Evolutionary conservation across 352 stramenopile species (phyloP).

Genomic region (Pythium sp.): DNA sequence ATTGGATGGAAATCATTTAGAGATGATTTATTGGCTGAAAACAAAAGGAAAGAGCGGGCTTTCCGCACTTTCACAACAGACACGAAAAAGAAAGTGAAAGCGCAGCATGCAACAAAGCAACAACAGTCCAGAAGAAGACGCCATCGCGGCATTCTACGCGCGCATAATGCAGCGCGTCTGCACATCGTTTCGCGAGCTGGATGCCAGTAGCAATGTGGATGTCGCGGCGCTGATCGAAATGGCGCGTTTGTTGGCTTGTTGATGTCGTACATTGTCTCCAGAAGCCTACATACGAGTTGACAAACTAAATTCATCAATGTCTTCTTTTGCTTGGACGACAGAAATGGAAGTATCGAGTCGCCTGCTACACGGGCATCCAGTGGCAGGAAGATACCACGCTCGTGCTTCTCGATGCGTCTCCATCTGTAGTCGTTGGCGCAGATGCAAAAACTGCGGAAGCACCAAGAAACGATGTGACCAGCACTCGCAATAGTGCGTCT

Average conservation of each 20-base stretch:
- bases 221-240: slow-evolving; percentile 25
- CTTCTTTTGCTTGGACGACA: slow-evolving; percentile 11
- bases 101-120: neutral
- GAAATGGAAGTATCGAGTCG: slow-evolving; percentile 42
- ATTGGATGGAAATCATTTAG: neutral
- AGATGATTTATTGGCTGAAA: neutral
- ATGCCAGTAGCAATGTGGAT: slow-evolving; percentile 16
- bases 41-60: neutral
- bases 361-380: slow-evolving; percentile 30
- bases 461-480: neutral
- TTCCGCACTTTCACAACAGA: neutral
- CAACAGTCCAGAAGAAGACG: slow-evolving; percentile 17
- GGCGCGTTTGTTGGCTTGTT: slow-evolving; percentile 15
- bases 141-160: slow-evolving; percentile 49
- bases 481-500: neutral
- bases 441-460: neutral
- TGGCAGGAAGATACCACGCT: neutral
- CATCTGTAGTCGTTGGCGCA: neutral
- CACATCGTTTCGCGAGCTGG: slow-evolving; percentile 32
- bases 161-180: slow-evolving; percentile 63
- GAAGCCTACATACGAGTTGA: neutral
- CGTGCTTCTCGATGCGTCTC: neutral
- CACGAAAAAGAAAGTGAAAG: neutral
- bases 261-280: neutral
- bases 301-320: neutral